phyloP scores from a whole-genome alignment of 164 flowering plant species.

The Umbellularia californica region DNA sequence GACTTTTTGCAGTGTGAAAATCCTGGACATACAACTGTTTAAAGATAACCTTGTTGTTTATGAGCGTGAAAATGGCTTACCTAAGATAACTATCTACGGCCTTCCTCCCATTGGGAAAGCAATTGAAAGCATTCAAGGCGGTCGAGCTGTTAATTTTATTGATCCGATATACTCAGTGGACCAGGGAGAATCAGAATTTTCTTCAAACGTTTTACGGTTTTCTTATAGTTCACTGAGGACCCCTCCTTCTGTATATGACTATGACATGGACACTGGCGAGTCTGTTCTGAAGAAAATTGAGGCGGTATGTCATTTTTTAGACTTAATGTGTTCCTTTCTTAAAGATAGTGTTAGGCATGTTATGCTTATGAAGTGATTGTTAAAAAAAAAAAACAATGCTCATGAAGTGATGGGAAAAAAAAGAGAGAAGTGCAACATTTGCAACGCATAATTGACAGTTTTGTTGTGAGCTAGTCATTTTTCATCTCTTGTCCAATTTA shows the following conservation, averaged over 20 bases:
- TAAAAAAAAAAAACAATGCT: background rate
- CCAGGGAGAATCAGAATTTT: constrained; percentile 50
- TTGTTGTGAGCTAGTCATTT: background rate
- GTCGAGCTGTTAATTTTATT: constrained; percentile 58
- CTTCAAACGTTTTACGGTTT: constrained; percentile 63
- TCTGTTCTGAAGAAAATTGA: constrained; percentile 75
- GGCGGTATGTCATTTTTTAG: constrained; percentile 34
- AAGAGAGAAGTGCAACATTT: too few relatives aligned
- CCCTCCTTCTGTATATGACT: constrained; percentile 76
- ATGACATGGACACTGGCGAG: constrained; percentile 72
- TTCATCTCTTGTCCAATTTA: background rate
- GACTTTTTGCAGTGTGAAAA: constrained; percentile 58
- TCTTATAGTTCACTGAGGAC: constrained; percentile 80
- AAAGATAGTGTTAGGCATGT: background rate
- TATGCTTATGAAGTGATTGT: background rate
- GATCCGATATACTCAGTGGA: constrained; percentile 73
- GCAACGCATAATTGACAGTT: background rate
- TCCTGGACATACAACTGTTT: constrained; percentile 65
- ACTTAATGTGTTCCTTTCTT: background rate
- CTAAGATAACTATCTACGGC: constrained; percentile 42
- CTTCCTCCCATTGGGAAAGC: constrained; percentile 73
- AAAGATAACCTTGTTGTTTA: constrained; percentile 54
- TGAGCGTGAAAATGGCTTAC: constrained; percentile 81
- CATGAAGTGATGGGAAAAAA: too few relatives aligned
- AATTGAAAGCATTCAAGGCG: constrained; percentile 50